Base-by-base conservation (phyloP, 2,329 filamentous ascomycete genomes). In the Pestalotiopsis sp. region DNA sequence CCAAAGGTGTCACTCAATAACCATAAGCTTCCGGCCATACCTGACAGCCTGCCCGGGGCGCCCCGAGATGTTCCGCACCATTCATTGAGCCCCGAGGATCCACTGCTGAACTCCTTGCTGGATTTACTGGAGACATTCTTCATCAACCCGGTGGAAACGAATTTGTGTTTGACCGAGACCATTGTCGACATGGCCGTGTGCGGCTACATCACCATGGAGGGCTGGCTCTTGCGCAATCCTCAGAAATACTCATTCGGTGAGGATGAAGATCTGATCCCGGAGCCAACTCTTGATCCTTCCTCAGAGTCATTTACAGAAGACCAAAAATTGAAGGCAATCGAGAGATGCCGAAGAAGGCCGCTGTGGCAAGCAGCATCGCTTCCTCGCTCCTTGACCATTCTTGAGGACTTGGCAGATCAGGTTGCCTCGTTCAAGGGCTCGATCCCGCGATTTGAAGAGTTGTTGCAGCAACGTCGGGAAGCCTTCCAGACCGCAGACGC, bases 131-230 rank as follows among this genome's bases (percentile, higher is more conserved):
- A 91, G 58, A 90, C 86, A 0, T 99, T 98, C 75, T 94, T 98
- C 73, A 86, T 93, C 4, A 99, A 99, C 73, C 91, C 94, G 2
- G 90, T 98, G 2, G 94, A 98, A 73, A 94, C 92, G 2, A 99
- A 99, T 73, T 82, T 99, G 3, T 92, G 92, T 0, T 84, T 98
- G 1, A 98, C 95, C 0, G 93, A 97, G 74, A 88, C 92, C 0
- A 84, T 98, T 57, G 87, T 97, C 35, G 92, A 93, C 71, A 84
- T 99, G 55, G 92, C 92, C 11, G 89, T 92, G 0, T 98, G 96
- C 73, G 92, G 94, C 5, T 92, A 93, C 70, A 91, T 97, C 75
- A 89, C 90, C 22, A 85, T 98, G 13, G 94, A 98, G 75, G 92
- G 92, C n/a, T 99, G 96, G 95, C 82, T 98, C 38, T 83, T 95